Percentiles rank a stretch among this genome's conserved stretches.
Conservation (phyloP, 176 grass and related monocot species). For the Olyra latifolia region DNA sequence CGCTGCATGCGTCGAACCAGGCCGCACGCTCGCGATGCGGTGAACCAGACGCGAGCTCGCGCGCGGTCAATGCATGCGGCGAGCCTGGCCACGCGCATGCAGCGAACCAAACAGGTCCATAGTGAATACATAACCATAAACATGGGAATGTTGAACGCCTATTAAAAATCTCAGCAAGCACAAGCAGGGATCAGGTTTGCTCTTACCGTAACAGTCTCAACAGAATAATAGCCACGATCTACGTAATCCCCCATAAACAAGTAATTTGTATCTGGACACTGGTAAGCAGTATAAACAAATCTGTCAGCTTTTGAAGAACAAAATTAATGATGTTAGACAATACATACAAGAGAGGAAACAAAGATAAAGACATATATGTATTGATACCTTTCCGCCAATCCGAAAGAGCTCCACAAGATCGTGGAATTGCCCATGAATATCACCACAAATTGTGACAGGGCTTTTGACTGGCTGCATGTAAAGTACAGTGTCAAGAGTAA, state of each 20-base stretch:
- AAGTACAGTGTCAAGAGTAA: not conserved
- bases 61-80: no score
- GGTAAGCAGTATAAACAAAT: slow-evolving; percentile 34
- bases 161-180: not conserved
- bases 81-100: no score
- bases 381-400: slow-evolving; percentile 75
- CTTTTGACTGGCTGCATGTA: slow-evolving; percentile 72
- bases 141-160: not conserved
- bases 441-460: slow-evolving; percentile 85
- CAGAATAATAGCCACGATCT: slow-evolving; percentile 91
- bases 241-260: slow-evolving; percentile 97
- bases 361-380: slow-evolving; percentile 2
- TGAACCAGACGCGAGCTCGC: no score
- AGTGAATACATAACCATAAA: not conserved
- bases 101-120: no score
- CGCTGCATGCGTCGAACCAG: no score
- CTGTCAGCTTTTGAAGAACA: slow-evolving; percentile 17
- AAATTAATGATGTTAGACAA: not conserved
- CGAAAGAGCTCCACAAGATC: slow-evolving; percentile 81
- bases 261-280: slow-evolving; percentile 95
- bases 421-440: slow-evolving; percentile 93
- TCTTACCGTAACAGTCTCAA: slow-evolving; percentile 90
- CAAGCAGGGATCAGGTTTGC: not conserved
- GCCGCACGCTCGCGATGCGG: no score
- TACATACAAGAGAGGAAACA: not conserved